These are phyloP conservation scores for Thalia dealbata DNA, from an alignment of 176 grass and related monocot genomes.

Conservation along the genomic window DNA sequence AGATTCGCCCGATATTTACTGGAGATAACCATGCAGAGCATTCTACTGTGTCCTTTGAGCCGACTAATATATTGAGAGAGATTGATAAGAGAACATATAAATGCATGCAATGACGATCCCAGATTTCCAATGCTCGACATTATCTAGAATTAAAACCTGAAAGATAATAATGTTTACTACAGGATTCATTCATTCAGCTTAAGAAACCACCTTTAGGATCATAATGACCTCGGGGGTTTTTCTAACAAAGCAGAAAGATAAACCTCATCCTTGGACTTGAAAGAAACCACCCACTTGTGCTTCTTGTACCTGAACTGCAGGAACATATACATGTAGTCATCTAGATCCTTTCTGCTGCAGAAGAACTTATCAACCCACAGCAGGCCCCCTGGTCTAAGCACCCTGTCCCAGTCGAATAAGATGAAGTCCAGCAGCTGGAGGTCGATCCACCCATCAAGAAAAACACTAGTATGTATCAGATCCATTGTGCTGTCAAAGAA, in stretches of 20 bases:
- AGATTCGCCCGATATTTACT: no score
- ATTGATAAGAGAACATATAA: no score
- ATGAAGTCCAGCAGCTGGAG: constrained; percentile 83
- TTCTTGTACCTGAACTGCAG: constrained; percentile 95
- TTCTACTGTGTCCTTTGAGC: no score
- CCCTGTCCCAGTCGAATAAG: constrained; percentile 90
- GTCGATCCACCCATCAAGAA: constrained; percentile 68
- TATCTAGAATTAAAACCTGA: no score
- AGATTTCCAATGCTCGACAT: no score
- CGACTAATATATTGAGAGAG: no score
- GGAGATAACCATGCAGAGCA: no score
- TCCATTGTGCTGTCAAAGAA: constrained; percentile 97
- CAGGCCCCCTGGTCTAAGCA: constrained; percentile 71
- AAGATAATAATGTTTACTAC: no score
- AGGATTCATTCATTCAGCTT: no score
- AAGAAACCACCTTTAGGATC: neutral
- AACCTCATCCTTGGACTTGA: constrained; percentile 92
- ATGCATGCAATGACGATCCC: no score
- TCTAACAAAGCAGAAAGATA: constrained; percentile 81
- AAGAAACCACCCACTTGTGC: constrained; percentile 88
- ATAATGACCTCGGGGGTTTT: constrained; percentile 54
- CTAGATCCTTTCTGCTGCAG: constrained; percentile 61
- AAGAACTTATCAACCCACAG: constrained; percentile 88
- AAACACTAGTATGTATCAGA: constrained; percentile 60
- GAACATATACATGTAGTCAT: constrained; percentile 99